Conservation (phyloP, 1,139 yeast genomes). For the Meyerozyma smithsonii region DNA sequence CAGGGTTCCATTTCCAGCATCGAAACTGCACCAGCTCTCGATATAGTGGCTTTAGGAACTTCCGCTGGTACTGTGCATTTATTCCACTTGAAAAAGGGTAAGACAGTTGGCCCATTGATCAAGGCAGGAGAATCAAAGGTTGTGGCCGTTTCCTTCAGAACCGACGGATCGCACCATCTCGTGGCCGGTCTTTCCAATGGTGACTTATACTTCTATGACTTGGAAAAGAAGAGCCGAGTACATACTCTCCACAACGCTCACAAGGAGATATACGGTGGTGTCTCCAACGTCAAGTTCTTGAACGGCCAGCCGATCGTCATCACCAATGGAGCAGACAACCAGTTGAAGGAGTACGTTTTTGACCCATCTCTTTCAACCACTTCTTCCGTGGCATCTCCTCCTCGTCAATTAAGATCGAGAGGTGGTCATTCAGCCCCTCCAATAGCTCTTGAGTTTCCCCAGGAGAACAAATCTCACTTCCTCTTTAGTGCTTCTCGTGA, state of each 20-base stretch:
- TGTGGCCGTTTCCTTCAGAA: constrained; percentile 78
- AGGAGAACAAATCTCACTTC: constrained; percentile 74
- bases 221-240: constrained; percentile 65
- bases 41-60: constrained; percentile 75
- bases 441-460: constrained; percentile 69
- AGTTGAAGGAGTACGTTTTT: constrained; percentile 84
- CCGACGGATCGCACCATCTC: constrained; percentile 83
- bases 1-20: constrained; percentile 52
- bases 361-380: constrained; percentile 80
- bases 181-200: constrained; percentile 81
- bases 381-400: constrained; percentile 76
- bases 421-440: constrained; percentile 98
- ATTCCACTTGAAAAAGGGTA: constrained; percentile 67
- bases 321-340: constrained; percentile 92
- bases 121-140: constrained; percentile 55
- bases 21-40: constrained; percentile 83
- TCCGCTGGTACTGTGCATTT: constrained; percentile 61
- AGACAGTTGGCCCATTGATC: constrained; percentile 45
- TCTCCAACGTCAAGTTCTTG: constrained; percentile 69
- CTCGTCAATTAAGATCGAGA: constrained; percentile 85
- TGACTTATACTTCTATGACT: constrained; percentile 79
- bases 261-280: constrained; percentile 71
- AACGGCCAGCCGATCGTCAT: constrained; percentile 91
- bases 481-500: constrained; percentile 86
- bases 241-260: constrained; percentile 76